Evolutionary conservation across 345 rosid species (phyloP).

Genomic region (Erucastrum elatum): DNA sequence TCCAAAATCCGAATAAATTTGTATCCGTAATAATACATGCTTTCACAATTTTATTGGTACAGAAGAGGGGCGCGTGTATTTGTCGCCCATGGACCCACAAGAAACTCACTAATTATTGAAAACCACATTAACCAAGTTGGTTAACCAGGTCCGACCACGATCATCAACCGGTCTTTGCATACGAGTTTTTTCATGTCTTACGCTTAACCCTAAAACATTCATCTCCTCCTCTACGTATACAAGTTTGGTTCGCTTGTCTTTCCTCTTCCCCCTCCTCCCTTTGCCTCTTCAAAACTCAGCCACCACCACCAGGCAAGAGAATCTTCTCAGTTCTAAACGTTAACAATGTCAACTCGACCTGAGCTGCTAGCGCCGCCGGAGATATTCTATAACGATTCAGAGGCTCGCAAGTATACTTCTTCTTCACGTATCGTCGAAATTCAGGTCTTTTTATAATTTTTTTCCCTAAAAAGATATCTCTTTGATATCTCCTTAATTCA

Average conservation of each 20-base stretch:
- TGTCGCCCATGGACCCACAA: no score
- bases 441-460: conserved; percentile 52
- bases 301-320: background rate
- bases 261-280: background rate
- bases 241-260: background rate
- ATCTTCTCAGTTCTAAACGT: background rate
- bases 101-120: background rate
- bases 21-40: no score
- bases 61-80: no score
- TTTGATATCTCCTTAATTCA: background rate
- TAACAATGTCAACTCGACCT: conserved; percentile 70
- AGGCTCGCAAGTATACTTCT: conserved; percentile 91
- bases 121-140: background rate
- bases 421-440: conserved; percentile 93
- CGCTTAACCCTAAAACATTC: conserved; percentile 25
- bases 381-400: conserved; percentile 80
- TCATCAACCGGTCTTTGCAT: background rate
- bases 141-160: background rate
- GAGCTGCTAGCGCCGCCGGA: conserved; percentile 88
- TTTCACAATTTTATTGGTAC: no score
- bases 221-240: background rate
- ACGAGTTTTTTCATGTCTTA: background rate
- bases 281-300: no score
- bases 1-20: no score
- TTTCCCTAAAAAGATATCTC: background rate